These are phyloP conservation scores for Agroathelia rolfsii DNA, from an alignment of 1,284 basidiomycete genomes.

Conservation along the genomic window DNA sequence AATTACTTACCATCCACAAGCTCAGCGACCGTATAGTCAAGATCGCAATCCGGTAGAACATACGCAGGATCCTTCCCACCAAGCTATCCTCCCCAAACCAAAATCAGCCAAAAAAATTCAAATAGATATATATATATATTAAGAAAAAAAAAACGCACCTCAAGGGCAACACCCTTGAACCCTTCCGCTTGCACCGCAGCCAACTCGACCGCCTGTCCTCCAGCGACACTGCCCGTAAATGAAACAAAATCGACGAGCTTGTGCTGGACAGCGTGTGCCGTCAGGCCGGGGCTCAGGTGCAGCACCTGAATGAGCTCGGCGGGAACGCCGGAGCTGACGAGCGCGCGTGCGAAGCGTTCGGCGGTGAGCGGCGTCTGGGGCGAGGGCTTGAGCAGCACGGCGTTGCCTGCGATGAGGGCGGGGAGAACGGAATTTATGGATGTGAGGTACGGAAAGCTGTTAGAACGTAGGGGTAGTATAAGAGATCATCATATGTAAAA, in stretches of 20 bases:
- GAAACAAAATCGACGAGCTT: constrained; percentile 70
- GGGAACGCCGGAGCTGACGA: constrained; percentile 71
- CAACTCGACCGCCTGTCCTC: constrained; percentile 54
- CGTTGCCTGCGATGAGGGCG: constrained; percentile 80
- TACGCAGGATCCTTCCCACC: constrained; percentile 97
- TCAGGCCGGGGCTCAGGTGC: constrained; percentile 66
- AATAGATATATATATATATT: too few relatives aligned
- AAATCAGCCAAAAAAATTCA: too few relatives aligned
- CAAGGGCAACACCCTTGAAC: constrained; percentile 76
- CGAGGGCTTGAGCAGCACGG: constrained; percentile 87
- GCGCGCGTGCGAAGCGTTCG: constrained; percentile 67
- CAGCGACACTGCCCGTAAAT: constrained; percentile 82
- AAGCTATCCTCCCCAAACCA: constrained; percentile 44
- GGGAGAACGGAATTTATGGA: constrained; percentile 88
- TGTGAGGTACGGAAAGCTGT: constrained; percentile 81
- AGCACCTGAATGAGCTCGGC: constrained; percentile 68
- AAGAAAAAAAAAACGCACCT: too few relatives aligned
- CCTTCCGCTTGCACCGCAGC: constrained; percentile 48
- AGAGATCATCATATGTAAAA: too few relatives aligned
- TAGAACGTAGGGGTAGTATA: too few relatives aligned
- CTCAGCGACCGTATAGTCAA: constrained; percentile 76
- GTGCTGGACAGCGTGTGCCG: constrained; percentile 57
- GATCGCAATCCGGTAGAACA: constrained; percentile 77
- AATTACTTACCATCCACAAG: constrained; percentile 71
- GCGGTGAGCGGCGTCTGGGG: constrained; percentile 89